Evolutionary conservation across 768 basidiomycete species (phyloP), one percentile per base, ranked within the genome.

Genomic region (Xerocomus spinulosus): DNA sequence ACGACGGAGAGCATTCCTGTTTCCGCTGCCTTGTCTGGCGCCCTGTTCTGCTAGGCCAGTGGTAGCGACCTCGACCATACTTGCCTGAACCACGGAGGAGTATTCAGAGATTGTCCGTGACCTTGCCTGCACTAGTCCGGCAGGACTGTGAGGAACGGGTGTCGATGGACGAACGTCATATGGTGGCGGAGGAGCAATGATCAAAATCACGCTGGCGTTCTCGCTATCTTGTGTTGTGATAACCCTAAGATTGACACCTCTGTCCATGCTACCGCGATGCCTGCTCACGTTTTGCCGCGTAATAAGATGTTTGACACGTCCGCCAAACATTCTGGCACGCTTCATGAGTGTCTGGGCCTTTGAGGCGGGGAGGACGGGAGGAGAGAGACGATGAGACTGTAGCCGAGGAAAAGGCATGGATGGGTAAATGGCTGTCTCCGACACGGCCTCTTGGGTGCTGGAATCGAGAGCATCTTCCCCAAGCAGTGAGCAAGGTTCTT

Each of bases 201-300:
- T 67, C 43, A 68, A 40, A 33, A 65, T 55, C 30, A 67, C 57
- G 42, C 62, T 67, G 15, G 51, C 67, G 26, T 59, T 51, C 28
- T 57, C 66, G 41, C 67, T 68, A n/a, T 62, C 67, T 39, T 53
- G 59, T 20, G 41, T 50, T 5, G 61, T 52, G 46, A 55, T 44
- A 13, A 62, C 29, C 33, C 51, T 54, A 9, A 56, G 56, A 21
- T 23, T 56, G 38, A 57, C 46, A 21, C 42, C 52, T 35, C 49
- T 48, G 49, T 60, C 60, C 52, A 63, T 61, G 32, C 50, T 55
- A 26, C 34, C 30, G 44, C 42, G 48, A 46, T 53, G 46, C 46
- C 42, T 56, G 39, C 38, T 44, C 8, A 30, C 39, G 12, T 21
- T 41, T 23, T 48, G 50, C 2, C 62, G 53, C 3, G 42, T 48